A percentile compares a stretch with the other conserved stretches of the same genome.
Conservation (phyloP, 2,329 filamentous ascomycete species). For the Ambrosiella xylebori region DNA sequence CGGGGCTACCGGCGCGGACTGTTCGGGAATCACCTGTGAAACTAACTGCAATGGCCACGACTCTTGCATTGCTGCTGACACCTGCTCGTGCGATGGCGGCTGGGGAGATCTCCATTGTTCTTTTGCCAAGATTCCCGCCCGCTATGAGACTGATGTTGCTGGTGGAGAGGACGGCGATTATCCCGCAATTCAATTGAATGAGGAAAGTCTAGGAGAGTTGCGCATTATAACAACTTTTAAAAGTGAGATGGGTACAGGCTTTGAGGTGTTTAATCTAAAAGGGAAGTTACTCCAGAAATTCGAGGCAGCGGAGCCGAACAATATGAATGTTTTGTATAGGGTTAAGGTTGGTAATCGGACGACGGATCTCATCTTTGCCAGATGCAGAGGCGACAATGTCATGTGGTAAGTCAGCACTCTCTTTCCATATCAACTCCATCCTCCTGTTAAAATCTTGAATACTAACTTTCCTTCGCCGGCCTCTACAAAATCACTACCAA, state of each 20-base stretch:
- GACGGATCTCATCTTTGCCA: slow-evolving; percentile 32
- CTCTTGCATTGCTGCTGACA: slow-evolving; percentile 25
- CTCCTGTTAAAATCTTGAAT: background rate
- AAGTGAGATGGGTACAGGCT: slow-evolving; percentile 29
- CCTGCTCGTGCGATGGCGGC: slow-evolving; percentile 24
- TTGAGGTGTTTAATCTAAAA: slow-evolving; percentile 31
- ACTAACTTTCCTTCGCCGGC: slow-evolving; percentile 17
- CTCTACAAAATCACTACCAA: slow-evolving; percentile 31
- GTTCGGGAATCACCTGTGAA: background rate
- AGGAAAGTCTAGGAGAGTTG: slow-evolving; percentile 23
- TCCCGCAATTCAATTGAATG: slow-evolving; percentile 32
- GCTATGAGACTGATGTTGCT: slow-evolving; percentile 38
- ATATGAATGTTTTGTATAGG: slow-evolving; percentile 36
- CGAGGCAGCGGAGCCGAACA: slow-evolving; percentile 31
- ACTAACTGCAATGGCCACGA: slow-evolving; percentile 25
- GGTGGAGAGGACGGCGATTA: slow-evolving; percentile 31
- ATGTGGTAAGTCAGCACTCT: slow-evolving; percentile 27
- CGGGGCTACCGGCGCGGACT: background rate
- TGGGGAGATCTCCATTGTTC: slow-evolving; percentile 30
- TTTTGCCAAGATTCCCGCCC: slow-evolving; percentile 25
- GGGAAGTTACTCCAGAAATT: slow-evolving; percentile 31
- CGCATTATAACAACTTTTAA: slow-evolving; percentile 36
- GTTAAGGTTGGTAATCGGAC: slow-evolving; percentile 27
- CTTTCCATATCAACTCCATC: background rate
- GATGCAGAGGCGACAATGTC: slow-evolving; percentile 33